Base-by-base conservation (phyloP, 768 basidiomycete species). In the Amylocystis lapponica region DNA sequence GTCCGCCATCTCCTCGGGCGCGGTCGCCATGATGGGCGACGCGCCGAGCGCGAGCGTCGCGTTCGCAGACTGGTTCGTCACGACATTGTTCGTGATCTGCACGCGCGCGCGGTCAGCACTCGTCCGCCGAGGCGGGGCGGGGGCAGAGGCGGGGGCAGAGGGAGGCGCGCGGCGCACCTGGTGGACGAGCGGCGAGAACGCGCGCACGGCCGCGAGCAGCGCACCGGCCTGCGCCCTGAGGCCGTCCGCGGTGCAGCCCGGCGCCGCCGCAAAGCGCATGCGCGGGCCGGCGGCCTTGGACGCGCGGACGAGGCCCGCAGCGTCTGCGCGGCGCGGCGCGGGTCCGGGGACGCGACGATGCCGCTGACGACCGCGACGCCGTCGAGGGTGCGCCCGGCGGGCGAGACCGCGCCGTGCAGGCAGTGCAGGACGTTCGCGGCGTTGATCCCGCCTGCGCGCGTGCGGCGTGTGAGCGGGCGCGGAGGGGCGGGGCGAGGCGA, bases 1-100 rank as follows among this genome's bases (percentile, higher is more conserved):
- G 47, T 94, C 87, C 21, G 77, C 73, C 74, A 92, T 91, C 59
- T 97, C 94, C 45, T 75, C 70, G 1, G 83, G 74, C 19, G 83
- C 79, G 16, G 86, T 83, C 3, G 93, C 87, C 94, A 97, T 97
- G 58, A 97, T 93, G 0, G 94, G 94, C 46, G 88, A 92, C 12
- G 81, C 91, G 14, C 87, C 86, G 4, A 96, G 56, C 0, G 91
- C 89, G 5, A 97, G 72, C 2, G 92, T 95, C 2, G 86, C 75
- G 57, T 95, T 96, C 17, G 92, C 91, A 4, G 85, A 88, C 66
- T 94, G 92, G 16, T 82, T 93, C 16, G 82, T 78, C 23, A 91
- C 90, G 13, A 96, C 92, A 16, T 72, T 81, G 56, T 95, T 91
- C 4, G 92, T 94, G 47, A 95, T 92, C 89, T 93, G 42, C 4